A percentile compares a stretch with the other conserved stretches of the same genome.
Evolutionary conservation across 495 filamentous ascomycete genomes (phyloP).

Genomic region (Hypoxylon crocopeplum): DNA sequence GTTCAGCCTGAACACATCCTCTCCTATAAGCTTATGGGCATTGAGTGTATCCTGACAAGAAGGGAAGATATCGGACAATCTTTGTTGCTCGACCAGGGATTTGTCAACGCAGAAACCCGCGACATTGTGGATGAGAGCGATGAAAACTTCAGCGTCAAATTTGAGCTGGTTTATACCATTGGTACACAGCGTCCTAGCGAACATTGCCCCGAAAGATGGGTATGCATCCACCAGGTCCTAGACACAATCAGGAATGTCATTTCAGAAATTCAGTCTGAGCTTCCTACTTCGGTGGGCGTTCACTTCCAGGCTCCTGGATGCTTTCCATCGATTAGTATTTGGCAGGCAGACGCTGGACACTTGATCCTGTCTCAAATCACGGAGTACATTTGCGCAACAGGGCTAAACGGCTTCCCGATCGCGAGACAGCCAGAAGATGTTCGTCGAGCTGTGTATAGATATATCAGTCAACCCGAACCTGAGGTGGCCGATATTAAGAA

Average conservation of each 20-base stretch:
- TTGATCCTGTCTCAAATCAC: constrained; percentile 42
- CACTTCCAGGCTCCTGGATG: constrained; percentile 31
- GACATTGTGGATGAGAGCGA: constrained; percentile 74
- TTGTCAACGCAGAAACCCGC: constrained; percentile 50
- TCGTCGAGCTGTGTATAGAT: constrained; percentile 49
- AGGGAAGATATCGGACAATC: constrained; percentile 33
- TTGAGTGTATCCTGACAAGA: constrained; percentile 54
- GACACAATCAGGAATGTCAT: constrained; percentile 46
- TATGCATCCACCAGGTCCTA: constrained; percentile 62
- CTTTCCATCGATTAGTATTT: constrained; percentile 55
- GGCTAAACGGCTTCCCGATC: constrained; percentile 50
- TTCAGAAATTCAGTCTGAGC: constrained; percentile 22
- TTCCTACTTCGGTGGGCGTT: constrained; percentile 52
- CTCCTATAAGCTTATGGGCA: constrained; percentile 70
- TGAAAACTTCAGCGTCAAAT: constrained; percentile 66
- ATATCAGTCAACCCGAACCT: constrained; percentile 48
- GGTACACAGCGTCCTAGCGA: constrained; percentile 64
- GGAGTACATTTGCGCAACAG: constrained; percentile 46
- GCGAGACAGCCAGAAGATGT: constrained; percentile 45
- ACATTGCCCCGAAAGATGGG: constrained; percentile 66
- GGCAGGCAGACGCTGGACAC: constrained; percentile 45
- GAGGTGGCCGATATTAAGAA: constrained; percentile 38
- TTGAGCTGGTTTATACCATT: constrained; percentile 73
- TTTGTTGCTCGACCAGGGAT: constrained; percentile 51
- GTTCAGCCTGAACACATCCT: constrained; percentile 74